Evolutionary conservation across 164 flowering plant genomes (phyloP), one percentile per base, ranked within the genome.

Genomic region (Vitis cinerea): DNA sequence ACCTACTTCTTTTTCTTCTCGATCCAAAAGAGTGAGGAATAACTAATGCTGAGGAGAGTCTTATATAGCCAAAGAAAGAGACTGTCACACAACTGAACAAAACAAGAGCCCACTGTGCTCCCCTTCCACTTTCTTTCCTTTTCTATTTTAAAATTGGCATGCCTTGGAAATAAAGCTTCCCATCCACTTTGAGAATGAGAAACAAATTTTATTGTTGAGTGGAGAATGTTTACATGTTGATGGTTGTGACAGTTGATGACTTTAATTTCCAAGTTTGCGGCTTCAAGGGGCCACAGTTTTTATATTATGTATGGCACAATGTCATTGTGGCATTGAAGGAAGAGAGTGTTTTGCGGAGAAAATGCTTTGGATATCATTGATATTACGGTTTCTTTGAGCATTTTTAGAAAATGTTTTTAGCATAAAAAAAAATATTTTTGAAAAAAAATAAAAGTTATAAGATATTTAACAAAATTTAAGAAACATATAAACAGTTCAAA

Each of bases 41-140:
- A 23, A 31, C 8, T 9, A 47, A n/a, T 15, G 17, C 12, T 30
- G 10, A 10, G 15, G 27, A 23, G 2, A 54, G 19, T 50, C 14
- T 49, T 63, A 49, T 47, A 49, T 63, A 63, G 65, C 11, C 29
- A 47, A n/a, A 16, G 31, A 49, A 62, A n/a, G 23, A 44, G 64
- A 19, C 49, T 48, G 50, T 37, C 27, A 44, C 16, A 15, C 9
- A 37, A 27, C 16, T 44, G 51, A 31, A 31, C 7, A 62, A 2
- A 15, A 10, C 66, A 16, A 12, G 37, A 49, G 66, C 4, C 50
- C 55, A 49, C 12, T 50, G 23, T 49, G 30, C 31, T 49, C 16
- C 10, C 63, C 49, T 30, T 61, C 13, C 63, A 13, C 37, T 3
- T 61, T 61, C 63, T 5, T 49, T 14, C 19, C 9, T 61, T 61